Conservation (phyloP, 176 grass and related monocot species). For the Phoenix dactylifera region DNA sequence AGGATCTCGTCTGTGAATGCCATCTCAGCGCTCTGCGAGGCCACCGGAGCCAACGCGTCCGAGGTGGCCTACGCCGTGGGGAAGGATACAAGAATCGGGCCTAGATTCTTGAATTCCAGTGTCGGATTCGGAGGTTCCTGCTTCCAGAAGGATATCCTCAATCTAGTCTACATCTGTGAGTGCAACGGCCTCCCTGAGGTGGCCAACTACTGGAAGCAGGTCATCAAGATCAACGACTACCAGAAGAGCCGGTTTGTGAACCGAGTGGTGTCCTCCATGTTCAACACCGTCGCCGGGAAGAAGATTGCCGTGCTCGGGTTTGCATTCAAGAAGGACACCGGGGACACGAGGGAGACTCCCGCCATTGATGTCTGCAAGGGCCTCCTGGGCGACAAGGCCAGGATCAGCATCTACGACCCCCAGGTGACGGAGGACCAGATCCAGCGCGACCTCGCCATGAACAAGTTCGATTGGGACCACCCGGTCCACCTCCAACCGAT, state of each 20-base stretch:
- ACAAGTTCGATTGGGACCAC: constrained; percentile 21
- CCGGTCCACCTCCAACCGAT: constrained; percentile 5
- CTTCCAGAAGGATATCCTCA: constrained; percentile 21
- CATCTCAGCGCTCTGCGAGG: constrained; percentile 16
- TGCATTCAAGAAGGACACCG: constrained; percentile 20
- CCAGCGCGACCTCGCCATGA: constrained; percentile 16
- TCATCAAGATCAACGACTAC: constrained; percentile 26
- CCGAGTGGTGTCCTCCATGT: constrained; percentile 16
- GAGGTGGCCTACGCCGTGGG: constrained; percentile 13
- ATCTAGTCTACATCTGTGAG: constrained; percentile 19
- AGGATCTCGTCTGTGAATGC: constrained; percentile 20
- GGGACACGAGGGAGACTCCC: constrained; percentile 13
- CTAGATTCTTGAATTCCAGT: constrained; percentile 10
- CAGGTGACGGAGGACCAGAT: constrained; percentile 16
- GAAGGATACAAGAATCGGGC: constrained; percentile 9
- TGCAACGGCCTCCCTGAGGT: constrained; percentile 5
- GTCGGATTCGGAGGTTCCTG: constrained; percentile 14
- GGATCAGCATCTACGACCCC: constrained; percentile 10
- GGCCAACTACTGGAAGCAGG: constrained; percentile 17
- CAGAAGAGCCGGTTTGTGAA: constrained; percentile 20
- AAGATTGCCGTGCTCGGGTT: constrained; percentile 19
- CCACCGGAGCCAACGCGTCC: constrained; percentile 6
- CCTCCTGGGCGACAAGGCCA: constrained; percentile 10
- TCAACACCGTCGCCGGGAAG: constrained; percentile 12
- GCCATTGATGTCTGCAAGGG: constrained; percentile 20